Percentiles rank a stretch among this genome's conserved stretches.
Evolutionary conservation across 129 eudicot species (phyloP).

Genomic region (Flaveria robusta): DNA sequence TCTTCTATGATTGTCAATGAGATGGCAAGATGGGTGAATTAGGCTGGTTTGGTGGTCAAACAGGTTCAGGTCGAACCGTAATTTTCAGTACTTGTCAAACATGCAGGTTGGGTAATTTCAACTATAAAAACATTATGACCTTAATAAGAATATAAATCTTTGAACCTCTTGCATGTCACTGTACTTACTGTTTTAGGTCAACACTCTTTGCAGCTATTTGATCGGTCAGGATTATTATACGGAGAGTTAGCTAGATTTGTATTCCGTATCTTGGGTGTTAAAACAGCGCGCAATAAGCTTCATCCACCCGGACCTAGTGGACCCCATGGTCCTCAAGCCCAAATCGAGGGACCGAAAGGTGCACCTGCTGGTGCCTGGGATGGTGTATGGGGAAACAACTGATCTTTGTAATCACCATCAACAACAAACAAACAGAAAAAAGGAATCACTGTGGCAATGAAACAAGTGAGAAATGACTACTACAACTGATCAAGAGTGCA

Average conservation of each 20-base stretch:
- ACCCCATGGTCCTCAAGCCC: slow-evolving; percentile 60
- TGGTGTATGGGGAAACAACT: slow-evolving; percentile 68
- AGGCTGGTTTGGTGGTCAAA: background rate
- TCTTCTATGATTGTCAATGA: background rate
- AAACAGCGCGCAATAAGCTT: slow-evolving; percentile 52
- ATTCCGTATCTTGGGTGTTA: slow-evolving; percentile 61
- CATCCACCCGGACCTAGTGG: slow-evolving; percentile 54
- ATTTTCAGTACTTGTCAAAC: background rate
- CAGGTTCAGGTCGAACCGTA: background rate
- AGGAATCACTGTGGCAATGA: background rate
- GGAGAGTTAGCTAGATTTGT: slow-evolving; percentile 90
- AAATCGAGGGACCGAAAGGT: slow-evolving; percentile 64
- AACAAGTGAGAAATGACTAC: background rate
- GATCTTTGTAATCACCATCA: slow-evolving; percentile 3
- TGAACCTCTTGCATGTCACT: background rate
- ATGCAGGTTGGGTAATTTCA: background rate
- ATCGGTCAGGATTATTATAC: slow-evolving; percentile 74
- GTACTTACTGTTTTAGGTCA: background rate
- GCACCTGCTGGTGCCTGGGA: slow-evolving; percentile 71
- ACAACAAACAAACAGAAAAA: background rate
- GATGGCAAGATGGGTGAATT: background rate
- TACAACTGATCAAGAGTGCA: background rate
- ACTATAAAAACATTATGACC: background rate
- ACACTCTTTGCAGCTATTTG: slow-evolving; percentile 62
- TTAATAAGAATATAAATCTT: background rate